Evolutionary conservation across 441 rosid genomes (phyloP).

Genomic region (Manihot esculenta): DNA sequence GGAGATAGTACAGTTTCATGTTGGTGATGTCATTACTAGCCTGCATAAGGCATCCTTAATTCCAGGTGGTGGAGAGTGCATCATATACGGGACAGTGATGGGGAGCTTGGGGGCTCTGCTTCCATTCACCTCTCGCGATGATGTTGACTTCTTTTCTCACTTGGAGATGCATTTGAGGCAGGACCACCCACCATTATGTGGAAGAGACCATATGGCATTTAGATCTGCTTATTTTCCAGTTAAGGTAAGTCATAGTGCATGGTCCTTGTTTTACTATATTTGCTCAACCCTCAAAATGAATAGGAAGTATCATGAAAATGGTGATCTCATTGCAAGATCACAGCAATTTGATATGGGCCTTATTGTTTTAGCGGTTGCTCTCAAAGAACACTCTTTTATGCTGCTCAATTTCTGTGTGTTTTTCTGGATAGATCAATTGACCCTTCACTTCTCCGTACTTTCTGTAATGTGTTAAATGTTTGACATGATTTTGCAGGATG

Average conservation of each 20-base stretch:
- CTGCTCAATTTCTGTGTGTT: not conserved
- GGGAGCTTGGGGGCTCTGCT: slow-evolving; percentile 87
- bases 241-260: slow-evolving; percentile 46
- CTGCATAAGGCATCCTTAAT: slow-evolving; percentile 89
- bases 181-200: slow-evolving; percentile 92
- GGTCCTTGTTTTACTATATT: not conserved
- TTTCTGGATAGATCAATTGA: not conserved
- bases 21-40: slow-evolving; percentile 80
- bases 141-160: slow-evolving; percentile 95
- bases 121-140: slow-evolving; percentile 90
- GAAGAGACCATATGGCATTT: slow-evolving; percentile 93
- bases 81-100: slow-evolving; percentile 91
- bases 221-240: slow-evolving; percentile 96
- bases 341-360: not conserved
- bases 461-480: too few relatives aligned
- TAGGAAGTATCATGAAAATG: not conserved
- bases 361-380: not conserved
- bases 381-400: not conserved
- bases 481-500: slow-evolving; percentile 61
- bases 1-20: slow-evolving; percentile 94
- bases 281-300: not conserved
- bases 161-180: slow-evolving; percentile 97
- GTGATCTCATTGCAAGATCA: not conserved
- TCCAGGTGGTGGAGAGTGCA: slow-evolving; percentile 90
- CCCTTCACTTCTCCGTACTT: too few relatives aligned